phyloP scores from a whole-genome alignment of 169 alveolate species.

The Plasmodium reichenowi region DNA sequence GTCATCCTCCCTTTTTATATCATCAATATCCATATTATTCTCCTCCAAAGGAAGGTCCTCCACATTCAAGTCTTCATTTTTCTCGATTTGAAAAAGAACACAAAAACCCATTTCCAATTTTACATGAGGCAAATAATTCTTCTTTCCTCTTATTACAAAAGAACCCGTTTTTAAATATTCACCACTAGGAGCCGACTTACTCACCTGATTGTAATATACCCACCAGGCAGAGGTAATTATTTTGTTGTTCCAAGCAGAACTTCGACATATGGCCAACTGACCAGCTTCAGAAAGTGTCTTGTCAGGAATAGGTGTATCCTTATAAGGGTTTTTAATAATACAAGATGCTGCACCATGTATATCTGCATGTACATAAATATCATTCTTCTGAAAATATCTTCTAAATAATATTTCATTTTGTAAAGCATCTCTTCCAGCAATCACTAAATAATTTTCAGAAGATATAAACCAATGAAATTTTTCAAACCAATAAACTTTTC shows the following conservation, averaged over 20 bases:
- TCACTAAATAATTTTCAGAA: constrained; percentile 90
- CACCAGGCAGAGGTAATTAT: constrained; percentile 95
- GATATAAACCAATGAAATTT: constrained; percentile 97
- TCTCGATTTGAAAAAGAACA: constrained; percentile 81
- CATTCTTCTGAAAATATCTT: constrained; percentile 93
- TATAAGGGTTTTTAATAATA: constrained; percentile 93
- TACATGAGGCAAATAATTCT: constrained; percentile 92
- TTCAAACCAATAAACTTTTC: constrained; percentile 97
- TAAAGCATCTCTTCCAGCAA: constrained; percentile 92
- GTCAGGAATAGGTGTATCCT: constrained; percentile 83
- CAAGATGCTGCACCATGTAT: constrained; percentile 98
- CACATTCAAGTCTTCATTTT: neutral
- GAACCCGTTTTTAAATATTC: constrained; percentile 94
- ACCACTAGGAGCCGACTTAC: constrained; percentile 97
- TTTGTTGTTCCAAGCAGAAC: constrained; percentile 96
- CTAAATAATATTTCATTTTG: constrained; percentile 96
- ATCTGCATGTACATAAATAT: constrained; percentile 97
- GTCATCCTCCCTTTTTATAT: neutral
- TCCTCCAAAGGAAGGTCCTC: constrained; percentile 8
- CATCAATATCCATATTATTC: neutral
- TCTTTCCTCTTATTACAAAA: constrained; percentile 97
- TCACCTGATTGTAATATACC: constrained; percentile 96
- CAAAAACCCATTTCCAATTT: constrained; percentile 96
- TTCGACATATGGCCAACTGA: constrained; percentile 91
- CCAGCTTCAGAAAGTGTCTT: constrained; percentile 90